Percentiles rank a stretch among this genome's conserved stretches.
These are phyloP conservation scores for Blastobotrys terrestris DNA, from an alignment of 805 yeast genomes.

Conservation along the genomic window DNA sequence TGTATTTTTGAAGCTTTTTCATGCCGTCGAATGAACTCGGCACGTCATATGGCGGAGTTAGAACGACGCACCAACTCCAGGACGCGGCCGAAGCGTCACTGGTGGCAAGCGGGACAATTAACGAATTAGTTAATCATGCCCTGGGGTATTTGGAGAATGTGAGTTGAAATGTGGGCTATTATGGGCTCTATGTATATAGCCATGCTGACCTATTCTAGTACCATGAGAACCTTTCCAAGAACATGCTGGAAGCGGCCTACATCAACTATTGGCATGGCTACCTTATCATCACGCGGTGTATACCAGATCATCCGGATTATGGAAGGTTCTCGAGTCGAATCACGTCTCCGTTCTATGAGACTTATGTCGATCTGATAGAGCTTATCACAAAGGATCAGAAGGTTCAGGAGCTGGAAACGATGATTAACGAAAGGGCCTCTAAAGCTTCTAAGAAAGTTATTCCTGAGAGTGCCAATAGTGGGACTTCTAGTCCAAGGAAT, in stretches of 20 bases:
- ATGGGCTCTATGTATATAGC: no score
- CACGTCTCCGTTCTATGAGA: conserved; percentile 18
- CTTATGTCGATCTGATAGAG: conserved; percentile 14
- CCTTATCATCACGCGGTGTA: conserved; percentile 16
- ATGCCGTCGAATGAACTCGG: no score
- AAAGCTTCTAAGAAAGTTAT: not conserved
- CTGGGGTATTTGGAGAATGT: conserved; percentile 20
- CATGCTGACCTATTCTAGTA: no score
- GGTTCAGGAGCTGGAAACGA: conserved; percentile 7
- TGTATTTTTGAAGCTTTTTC: no score
- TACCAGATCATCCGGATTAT: conserved; percentile 22
- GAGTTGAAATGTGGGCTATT: conserved; percentile 2
- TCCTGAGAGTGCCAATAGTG: not conserved
- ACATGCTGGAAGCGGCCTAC: conserved; percentile 19
- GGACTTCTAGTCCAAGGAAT: not conserved
- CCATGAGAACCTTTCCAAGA: conserved; percentile 14
- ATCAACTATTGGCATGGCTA: conserved; percentile 21
- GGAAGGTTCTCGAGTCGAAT: conserved; percentile 14
- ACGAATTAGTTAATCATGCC: conserved; percentile 19
- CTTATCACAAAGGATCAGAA: conserved; percentile 9
- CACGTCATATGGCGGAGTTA: no score
- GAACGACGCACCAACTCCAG: no score
- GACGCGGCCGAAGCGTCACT: conserved; percentile 14
- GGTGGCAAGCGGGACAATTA: conserved; percentile 12
- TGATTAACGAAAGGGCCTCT: not conserved